phyloP scores from a whole-genome alignment of 129 eudicot species.

The Tagetes patula region DNA sequence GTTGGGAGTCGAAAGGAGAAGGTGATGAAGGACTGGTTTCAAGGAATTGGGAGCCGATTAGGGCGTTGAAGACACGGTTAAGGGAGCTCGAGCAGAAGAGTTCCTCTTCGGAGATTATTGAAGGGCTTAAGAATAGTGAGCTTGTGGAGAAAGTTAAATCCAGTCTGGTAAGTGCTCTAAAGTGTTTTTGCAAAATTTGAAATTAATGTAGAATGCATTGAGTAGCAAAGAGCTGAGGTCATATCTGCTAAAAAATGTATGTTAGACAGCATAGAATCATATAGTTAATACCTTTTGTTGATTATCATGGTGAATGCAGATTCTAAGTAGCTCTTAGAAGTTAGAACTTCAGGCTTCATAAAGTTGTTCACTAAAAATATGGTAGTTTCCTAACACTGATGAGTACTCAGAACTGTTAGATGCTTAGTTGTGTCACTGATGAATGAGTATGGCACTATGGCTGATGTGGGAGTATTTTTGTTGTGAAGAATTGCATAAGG shows the following conservation, averaged over 20 bases:
- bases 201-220: no score
- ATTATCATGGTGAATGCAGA: background rate
- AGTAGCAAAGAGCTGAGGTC: no score
- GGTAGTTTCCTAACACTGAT: background rate
- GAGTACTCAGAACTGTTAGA: background rate
- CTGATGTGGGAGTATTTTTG: background rate
- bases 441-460: background rate
- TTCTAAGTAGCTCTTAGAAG: background rate
- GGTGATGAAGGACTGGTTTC: constrained; percentile 38
- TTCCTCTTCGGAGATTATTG: constrained; percentile 64
- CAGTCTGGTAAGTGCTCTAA: constrained; percentile 46
- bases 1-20: constrained; percentile 42
- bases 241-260: no score
- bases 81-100: constrained; percentile 62
- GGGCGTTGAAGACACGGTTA: constrained; percentile 59
- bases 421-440: background rate
- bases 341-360: background rate
- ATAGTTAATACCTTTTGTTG: background rate
- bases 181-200: background rate
- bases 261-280: background rate
- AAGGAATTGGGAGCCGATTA: constrained; percentile 77
- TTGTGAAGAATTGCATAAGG: background rate
- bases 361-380: background rate
- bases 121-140: constrained; percentile 62
- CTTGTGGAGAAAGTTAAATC: constrained; percentile 71